phyloP scores from a whole-genome alignment of 352 stramenopile species.

The Phytophthora citrophthora region DNA sequence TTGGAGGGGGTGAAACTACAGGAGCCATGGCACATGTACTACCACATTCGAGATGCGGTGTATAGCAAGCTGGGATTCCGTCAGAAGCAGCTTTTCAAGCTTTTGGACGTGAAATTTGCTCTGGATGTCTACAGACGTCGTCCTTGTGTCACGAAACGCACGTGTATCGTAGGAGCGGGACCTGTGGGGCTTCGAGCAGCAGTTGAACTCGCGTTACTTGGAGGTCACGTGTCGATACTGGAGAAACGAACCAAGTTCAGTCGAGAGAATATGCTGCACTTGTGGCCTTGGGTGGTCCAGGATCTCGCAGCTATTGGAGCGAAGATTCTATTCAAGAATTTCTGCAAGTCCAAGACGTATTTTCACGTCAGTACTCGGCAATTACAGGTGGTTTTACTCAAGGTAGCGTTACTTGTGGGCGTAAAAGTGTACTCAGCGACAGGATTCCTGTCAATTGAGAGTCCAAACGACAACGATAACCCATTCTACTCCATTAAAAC shows the following conservation, averaged over 20 bases:
- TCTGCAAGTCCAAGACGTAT: conserved; percentile 75
- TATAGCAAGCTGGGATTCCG: conserved; percentile 61
- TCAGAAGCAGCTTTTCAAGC: conserved; percentile 72
- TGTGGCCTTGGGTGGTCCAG: conserved; percentile 85
- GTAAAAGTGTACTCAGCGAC: conserved; percentile 62
- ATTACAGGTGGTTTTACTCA: conserved; percentile 80
- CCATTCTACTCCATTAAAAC: conserved; percentile 66
- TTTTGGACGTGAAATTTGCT: conserved; percentile 55
- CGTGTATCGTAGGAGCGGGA: conserved; percentile 70
- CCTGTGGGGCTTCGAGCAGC: conserved; percentile 72
- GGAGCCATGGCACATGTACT: conserved; percentile 57
- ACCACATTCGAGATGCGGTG: conserved; percentile 53
- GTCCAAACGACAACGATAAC: conserved; percentile 34
- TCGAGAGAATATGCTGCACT: conserved; percentile 79
- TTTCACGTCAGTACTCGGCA: conserved; percentile 85
- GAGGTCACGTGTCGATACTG: conserved; percentile 65
- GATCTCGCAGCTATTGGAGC: conserved; percentile 73
- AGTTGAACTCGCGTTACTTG: conserved; percentile 67
- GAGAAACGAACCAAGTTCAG: conserved; percentile 81
- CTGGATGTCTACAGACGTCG: conserved; percentile 48
- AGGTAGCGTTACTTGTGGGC: conserved; percentile 70
- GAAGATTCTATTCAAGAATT: conserved; percentile 74
- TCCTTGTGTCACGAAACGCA: conserved; percentile 51
- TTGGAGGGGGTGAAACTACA: conserved; percentile 41
- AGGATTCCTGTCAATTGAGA: conserved; percentile 48